phyloP scores from a whole-genome alignment of 352 stramenopile species.

The Phytophthora litchii region DNA sequence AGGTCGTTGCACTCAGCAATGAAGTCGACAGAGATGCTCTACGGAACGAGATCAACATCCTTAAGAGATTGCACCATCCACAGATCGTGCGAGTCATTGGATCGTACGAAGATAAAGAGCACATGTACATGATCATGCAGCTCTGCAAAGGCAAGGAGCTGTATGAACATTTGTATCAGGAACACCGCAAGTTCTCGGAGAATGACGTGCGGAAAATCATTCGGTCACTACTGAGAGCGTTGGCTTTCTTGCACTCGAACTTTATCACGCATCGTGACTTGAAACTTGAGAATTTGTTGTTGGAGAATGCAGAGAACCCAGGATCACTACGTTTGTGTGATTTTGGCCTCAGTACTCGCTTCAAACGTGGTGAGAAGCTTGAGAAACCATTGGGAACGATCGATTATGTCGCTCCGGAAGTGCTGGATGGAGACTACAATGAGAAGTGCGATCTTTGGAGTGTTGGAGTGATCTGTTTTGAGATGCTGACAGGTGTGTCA shows the following conservation, averaged over 20 bases:
- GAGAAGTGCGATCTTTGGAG: conserved; percentile 86
- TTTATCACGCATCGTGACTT: conserved; percentile 83
- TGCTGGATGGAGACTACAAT: conserved; percentile 84
- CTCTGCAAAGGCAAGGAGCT: conserved; percentile 84
- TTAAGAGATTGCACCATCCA: conserved; percentile 80
- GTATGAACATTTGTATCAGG: conserved; percentile 78
- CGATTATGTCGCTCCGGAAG: conserved; percentile 83
- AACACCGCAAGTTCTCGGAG: conserved; percentile 65
- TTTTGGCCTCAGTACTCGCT: conserved; percentile 81
- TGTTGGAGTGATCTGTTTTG: conserved; percentile 80
- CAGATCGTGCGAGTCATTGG: conserved; percentile 82
- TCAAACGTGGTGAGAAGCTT: conserved; percentile 74
- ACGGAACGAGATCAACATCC: conserved; percentile 78
- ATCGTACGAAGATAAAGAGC: conserved; percentile 78
- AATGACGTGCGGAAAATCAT: conserved; percentile 74
- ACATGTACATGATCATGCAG: conserved; percentile 91
- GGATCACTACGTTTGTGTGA: conserved; percentile 84
- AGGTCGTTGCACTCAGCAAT: conserved; percentile 75
- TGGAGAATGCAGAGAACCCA: conserved; percentile 66
- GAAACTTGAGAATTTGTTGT: conserved; percentile 84
- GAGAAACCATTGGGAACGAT: conserved; percentile 80
- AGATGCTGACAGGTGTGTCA: conserved; percentile 69
- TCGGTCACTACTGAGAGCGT: conserved; percentile 54
- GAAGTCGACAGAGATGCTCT: conserved; percentile 76
- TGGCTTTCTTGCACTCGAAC: conserved; percentile 82